phyloP scores from a whole-genome alignment of 306 rosid genomes.

The Trifolium fragiferum region DNA sequence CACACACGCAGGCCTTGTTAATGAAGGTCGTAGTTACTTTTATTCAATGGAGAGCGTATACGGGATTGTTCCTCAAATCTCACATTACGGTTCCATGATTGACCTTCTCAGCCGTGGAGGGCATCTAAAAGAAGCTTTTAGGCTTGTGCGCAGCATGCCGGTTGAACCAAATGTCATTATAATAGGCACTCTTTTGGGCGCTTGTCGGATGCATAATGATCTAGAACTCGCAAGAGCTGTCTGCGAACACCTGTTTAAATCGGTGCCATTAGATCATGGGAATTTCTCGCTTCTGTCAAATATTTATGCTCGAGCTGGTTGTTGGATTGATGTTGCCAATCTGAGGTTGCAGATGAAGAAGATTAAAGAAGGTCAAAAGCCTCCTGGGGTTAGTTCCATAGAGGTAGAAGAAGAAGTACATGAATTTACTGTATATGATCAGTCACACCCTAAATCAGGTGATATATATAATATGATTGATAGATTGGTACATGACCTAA shows the following conservation, averaged over 20 bases:
- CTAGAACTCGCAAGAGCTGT: constrained; percentile 69
- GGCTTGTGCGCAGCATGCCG: constrained; percentile 72
- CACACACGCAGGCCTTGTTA: constrained; percentile 73
- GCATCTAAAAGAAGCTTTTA: constrained; percentile 75
- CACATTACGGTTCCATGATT: constrained; percentile 87
- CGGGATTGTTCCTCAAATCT: constrained; percentile 64
- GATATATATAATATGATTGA: constrained; percentile 75
- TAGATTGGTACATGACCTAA: constrained; percentile 63
- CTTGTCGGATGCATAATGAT: constrained; percentile 79
- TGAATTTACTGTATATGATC: constrained; percentile 75
- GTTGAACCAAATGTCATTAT: constrained; percentile 71
- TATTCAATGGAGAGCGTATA: constrained; percentile 67
- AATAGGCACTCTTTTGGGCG: constrained; percentile 81
- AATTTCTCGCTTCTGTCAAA: constrained; percentile 75
- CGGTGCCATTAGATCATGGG: constrained; percentile 70
- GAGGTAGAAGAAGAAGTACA: constrained; percentile 74
- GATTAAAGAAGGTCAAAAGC: constrained; percentile 65
- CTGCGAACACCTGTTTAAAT: constrained; percentile 54
- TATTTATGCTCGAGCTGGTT: constrained; percentile 83
- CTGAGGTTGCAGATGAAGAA: constrained; percentile 71
- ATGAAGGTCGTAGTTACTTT: constrained; percentile 71
- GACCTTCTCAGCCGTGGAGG: constrained; percentile 89
- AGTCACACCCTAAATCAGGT: constrained; percentile 73
- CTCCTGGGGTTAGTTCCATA: constrained; percentile 83
- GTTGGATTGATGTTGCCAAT: constrained; percentile 71